Evolutionary conservation across 2,329 filamentous ascomycete species (phyloP).

Genomic region (Epicoccum sorghinum): DNA sequence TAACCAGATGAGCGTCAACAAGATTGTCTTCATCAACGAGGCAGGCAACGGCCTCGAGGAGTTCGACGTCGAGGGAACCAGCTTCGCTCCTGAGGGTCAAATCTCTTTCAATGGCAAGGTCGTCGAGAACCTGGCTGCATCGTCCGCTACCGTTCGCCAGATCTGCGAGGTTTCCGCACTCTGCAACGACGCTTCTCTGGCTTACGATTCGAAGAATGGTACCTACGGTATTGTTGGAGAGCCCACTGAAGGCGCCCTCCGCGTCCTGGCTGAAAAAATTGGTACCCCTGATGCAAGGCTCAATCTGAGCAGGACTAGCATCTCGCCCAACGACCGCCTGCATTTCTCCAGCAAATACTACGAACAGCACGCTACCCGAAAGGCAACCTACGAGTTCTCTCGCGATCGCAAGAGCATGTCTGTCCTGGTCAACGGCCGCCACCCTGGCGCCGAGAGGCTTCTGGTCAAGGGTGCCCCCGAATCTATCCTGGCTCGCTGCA

Average conservation of each 20-base stretch:
- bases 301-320: conserved; percentile 58
- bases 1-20: conserved; percentile 99
- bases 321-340: conserved; percentile 65
- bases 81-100: conserved; percentile 81
- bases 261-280: conserved; percentile 91
- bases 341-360: conserved; percentile 86
- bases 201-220: conserved; percentile 77
- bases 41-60: conserved; percentile 78
- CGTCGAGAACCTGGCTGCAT: conserved; percentile 70
- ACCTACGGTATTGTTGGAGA: conserved; percentile 86
- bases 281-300: conserved; percentile 73
- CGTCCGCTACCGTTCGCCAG: conserved; percentile 78
- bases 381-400: conserved; percentile 95
- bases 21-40: conserved; percentile 82
- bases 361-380: conserved; percentile 73
- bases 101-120: conserved; percentile 72
- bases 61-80: conserved; percentile 89
- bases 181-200: conserved; percentile 87
- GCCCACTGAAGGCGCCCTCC: conserved; percentile 90
- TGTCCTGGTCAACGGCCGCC: conserved; percentile 73
- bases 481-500: conserved; percentile 90
- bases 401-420: conserved; percentile 99
- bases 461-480: conserved; percentile 97
- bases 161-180: conserved; percentile 74
- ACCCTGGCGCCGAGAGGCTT: conserved; percentile 72